Base-by-base conservation (phyloP, 2,329 filamentous ascomycete genomes). In the Talaromyces sp. region DNA sequence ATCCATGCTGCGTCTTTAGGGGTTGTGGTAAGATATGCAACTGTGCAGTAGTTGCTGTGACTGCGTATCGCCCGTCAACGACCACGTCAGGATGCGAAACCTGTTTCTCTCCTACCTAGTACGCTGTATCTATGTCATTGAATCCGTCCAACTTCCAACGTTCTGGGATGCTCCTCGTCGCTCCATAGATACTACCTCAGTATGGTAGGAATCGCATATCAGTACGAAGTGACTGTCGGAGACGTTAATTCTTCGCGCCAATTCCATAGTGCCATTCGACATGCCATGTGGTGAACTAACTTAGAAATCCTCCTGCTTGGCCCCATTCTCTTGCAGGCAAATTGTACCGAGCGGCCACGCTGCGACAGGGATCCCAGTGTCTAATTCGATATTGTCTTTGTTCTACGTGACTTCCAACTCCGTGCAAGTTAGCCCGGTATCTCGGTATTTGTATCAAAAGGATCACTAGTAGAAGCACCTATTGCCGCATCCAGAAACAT, bases 271-370 rank as follows among this genome's bases (percentile, higher is more conserved):
- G 27, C 47, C 19, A 22, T 7, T 52, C 48, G 14, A 22, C 37
- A 33, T 22, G 52, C 52, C 52, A 56, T 56, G 52, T 39, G 52
- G 52, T 54, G 19, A 19, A 16, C 16, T 27, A 27, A 31, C 7
- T 31, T 5, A n/a, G 45, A 22, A 27, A 35, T 56, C 54, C 52
- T 47, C 43, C 27, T 5, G 41, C 39, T 37, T 54, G 31, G 19
- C 33, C 24, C 35, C 62, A 16, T 52, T 47, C 54, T 16, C 24
- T 60, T 56, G 24, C 56, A 59, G 62, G 19, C 33, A 37, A 37
- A 56, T 56, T 56, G 52, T 33, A 37, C 52, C 33, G 19, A 27
- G 62, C 62, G 62, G 56, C 62, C 62, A 64, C 62, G 62, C 62
- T 64, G 41, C 54, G 54, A 64, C 62, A 64, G 54, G 62, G 62